Percentiles rank a stretch among this genome's conserved stretches.
Evolutionary conservation across 208 protist genomes (phyloP).

Genomic region (Lotmaria passim): DNA sequence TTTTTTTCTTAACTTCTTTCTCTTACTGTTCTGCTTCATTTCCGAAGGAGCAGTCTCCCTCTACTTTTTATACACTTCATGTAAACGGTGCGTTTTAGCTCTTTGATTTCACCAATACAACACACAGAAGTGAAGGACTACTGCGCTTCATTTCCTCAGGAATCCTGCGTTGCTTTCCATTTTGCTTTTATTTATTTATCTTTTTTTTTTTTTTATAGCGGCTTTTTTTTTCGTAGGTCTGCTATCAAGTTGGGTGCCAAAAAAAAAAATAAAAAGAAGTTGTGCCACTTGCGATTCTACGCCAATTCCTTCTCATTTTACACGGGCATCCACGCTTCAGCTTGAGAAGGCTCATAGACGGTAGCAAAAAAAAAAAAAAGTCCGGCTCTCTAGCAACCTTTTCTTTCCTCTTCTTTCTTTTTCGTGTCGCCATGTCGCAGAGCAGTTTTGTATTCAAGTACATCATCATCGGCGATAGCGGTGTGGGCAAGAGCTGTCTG

Average conservation of each 20-base stretch:
- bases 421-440: conserved; percentile 42
- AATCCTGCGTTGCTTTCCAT: not conserved
- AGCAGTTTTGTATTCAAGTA: conserved; percentile 96
- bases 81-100: too few relatives aligned
- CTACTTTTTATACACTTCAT: too few relatives aligned
- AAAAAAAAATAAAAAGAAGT: too few relatives aligned
- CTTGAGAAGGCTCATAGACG: too few relatives aligned
- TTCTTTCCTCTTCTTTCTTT: not conserved
- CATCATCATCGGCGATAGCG: conserved; percentile 97
- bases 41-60: conserved; percentile 1
- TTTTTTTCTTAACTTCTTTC: conserved; percentile 2
- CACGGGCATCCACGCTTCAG: too few relatives aligned
- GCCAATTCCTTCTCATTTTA: too few relatives aligned
- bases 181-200: not conserved
- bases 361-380: not conserved
- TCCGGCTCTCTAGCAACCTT: not conserved
- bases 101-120: too few relatives aligned
- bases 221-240: not conserved
- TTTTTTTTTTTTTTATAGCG: not conserved
- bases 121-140: too few relatives aligned
- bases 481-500: conserved; percentile 99
- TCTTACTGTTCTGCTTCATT: conserved; percentile 17
- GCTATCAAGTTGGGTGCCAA: not conserved
- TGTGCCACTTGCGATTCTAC: too few relatives aligned
- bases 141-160: not conserved